Conservation (phyloP, 2,329 filamentous ascomycete species). For the Colletotrichum sublineola region DNA sequence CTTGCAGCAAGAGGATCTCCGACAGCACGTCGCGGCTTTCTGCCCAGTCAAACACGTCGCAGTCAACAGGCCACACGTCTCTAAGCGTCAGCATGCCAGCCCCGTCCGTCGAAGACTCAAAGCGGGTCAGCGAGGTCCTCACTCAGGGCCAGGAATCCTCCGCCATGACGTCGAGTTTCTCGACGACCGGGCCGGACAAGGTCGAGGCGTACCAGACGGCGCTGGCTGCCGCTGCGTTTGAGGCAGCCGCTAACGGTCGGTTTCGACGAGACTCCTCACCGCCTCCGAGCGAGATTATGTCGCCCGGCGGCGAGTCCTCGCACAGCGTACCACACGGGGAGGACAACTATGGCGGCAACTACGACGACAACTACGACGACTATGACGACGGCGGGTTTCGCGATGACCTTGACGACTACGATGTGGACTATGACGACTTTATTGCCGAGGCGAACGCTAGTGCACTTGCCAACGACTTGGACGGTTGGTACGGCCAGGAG, state of each 20-base stretch:
- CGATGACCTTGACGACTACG: slow-evolving; percentile 69
- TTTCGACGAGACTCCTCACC: slow-evolving; percentile 74
- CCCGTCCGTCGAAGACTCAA: slow-evolving; percentile 28
- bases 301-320: slow-evolving; percentile 43
- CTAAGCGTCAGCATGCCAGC: slow-evolving; percentile 51
- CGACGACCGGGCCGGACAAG: slow-evolving; percentile 45
- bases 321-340: slow-evolving; percentile 43
- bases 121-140: slow-evolving; percentile 25
- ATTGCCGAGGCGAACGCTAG: slow-evolving; percentile 97
- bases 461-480: slow-evolving; percentile 89
- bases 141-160: slow-evolving; percentile 42
- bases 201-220: slow-evolving; percentile 84
- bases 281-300: slow-evolving; percentile 48
- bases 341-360: slow-evolving; percentile 37
- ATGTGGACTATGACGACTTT: slow-evolving; percentile 87
- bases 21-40: slow-evolving; percentile 62
- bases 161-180: slow-evolving; percentile 40
- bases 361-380: slow-evolving; percentile 51
- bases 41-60: slow-evolving; percentile 57
- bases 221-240: slow-evolving; percentile 83
- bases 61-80: slow-evolving; percentile 68
- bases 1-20: slow-evolving; percentile 59
- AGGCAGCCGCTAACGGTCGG: slow-evolving; percentile 81
- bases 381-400: slow-evolving; percentile 66
- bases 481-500: slow-evolving; percentile 95